A percentile compares a stretch with the other conserved stretches of the same genome.
Evolutionary conservation across 2,329 filamentous ascomycete species (phyloP).

Genomic region (Trichoderma sp.): DNA sequence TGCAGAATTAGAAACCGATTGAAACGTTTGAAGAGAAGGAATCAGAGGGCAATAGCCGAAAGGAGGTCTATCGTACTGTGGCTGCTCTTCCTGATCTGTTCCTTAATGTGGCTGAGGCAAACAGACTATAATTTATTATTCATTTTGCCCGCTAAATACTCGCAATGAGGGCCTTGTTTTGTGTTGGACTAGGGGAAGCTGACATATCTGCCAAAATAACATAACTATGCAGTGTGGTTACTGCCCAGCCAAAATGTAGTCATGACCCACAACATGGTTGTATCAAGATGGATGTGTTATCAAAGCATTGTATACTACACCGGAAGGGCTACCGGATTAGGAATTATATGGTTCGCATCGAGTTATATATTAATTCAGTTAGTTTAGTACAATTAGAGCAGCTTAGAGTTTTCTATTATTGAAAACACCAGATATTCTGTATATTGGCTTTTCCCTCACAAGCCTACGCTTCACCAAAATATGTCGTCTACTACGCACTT

Average conservation of each 20-base stretch:
- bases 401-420: not conserved
- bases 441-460: not conserved
- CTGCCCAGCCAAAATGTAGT: not conserved
- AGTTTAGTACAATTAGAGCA: not conserved
- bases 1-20: not conserved
- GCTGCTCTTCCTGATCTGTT: not conserved
- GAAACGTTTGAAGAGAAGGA: not conserved
- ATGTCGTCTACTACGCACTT: not conserved
- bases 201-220: not conserved
- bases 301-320: not conserved
- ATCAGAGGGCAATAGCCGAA: not conserved
- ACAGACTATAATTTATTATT: accelerated
- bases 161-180: accelerated
- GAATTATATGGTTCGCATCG: not conserved
- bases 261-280: not conserved
- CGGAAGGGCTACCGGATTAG: not conserved
- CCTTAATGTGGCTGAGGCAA: not conserved
- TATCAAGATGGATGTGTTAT: not conserved
- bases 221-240: not conserved
- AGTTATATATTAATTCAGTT: not conserved
- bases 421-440: not conserved
- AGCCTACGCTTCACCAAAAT: not conserved
- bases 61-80: not conserved
- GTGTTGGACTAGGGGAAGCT: not conserved
- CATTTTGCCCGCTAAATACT: not conserved